Conservation (phyloP, 371 early-diverging fungal genomes). For the Batrachochytrium dendrobatidis region DNA sequence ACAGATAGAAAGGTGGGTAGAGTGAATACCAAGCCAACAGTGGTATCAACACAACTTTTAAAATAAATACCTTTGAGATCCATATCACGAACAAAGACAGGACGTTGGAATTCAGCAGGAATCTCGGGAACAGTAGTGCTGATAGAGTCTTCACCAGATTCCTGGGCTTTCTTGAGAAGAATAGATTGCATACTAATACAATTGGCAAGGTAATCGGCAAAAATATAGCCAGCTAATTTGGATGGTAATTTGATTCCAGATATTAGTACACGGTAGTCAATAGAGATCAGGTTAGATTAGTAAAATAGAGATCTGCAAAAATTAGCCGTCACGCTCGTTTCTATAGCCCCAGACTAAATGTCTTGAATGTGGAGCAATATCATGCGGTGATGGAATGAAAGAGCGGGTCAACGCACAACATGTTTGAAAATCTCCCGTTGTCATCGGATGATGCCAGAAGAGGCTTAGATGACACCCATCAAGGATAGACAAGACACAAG, state of each 20-base stretch:
- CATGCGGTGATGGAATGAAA: too few relatives aligned
- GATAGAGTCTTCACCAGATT: neutral
- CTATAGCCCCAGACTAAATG: too few relatives aligned
- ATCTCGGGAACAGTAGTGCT: neutral
- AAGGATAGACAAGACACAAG: too few relatives aligned
- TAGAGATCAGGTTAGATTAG: too few relatives aligned
- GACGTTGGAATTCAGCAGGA: slow-evolving; percentile 1
- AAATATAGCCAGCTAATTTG: slow-evolving; percentile 42
- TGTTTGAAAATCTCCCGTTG: too few relatives aligned
- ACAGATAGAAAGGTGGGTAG: neutral
- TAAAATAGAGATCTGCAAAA: too few relatives aligned
- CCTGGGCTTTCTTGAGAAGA: slow-evolving; percentile 5
- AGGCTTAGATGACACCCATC: too few relatives aligned
- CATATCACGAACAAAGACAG: slow-evolving; percentile 2
- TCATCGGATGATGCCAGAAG: too few relatives aligned
- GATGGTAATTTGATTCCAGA: neutral
- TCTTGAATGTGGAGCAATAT: too few relatives aligned
- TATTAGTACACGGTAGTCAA: too few relatives aligned
- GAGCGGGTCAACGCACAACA: too few relatives aligned
- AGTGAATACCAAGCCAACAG: neutral
- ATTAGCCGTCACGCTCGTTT: too few relatives aligned
- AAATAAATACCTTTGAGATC: neutral
- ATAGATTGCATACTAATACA: slow-evolving; percentile 32
- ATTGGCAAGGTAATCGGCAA: slow-evolving; percentile 47
- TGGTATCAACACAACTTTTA: neutral